phyloP scores from a whole-genome alignment of 768 basidiomycete species.

The Auriculariales sp. region DNA sequence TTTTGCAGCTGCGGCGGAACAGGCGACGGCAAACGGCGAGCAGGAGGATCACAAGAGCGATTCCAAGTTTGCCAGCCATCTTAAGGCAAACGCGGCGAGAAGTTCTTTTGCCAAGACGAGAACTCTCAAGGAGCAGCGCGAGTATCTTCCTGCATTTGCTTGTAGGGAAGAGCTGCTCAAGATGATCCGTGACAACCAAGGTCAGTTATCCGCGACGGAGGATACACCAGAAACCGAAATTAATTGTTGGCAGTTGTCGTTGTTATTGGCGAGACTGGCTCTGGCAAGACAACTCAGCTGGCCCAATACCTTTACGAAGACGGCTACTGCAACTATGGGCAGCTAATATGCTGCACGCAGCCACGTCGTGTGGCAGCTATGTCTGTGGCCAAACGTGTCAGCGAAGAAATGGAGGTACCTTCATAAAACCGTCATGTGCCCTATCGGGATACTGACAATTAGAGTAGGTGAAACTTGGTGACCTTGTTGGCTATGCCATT shows the following conservation, averaged over 20 bases:
- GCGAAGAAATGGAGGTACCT: constrained; percentile 96
- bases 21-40: constrained; percentile 27
- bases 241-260: constrained; percentile 48
- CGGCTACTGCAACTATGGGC: constrained; percentile 69
- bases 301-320: constrained; percentile 95
- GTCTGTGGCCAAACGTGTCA: constrained; percentile 99
- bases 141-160: constrained; percentile 95
- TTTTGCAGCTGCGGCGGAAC: constrained; percentile 37
- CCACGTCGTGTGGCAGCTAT: constrained; percentile 98
- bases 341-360: constrained; percentile 93
- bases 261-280: constrained; percentile 99
- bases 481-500: constrained; percentile 90
- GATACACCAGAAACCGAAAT: not conserved
- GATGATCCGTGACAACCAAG: constrained; percentile 88
- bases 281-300: constrained; percentile 95
- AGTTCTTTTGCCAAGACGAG: constrained; percentile 69
- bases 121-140: constrained; percentile 87
- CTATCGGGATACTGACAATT: constrained; percentile 1
- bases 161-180: constrained; percentile 87
- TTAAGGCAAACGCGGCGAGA: constrained; percentile 65
- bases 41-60: constrained; percentile 68
- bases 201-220: constrained; percentile 21
- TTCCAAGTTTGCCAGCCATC: constrained; percentile 91
- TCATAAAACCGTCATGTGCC: not conserved
- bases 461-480: constrained; percentile 69